Conservation (phyloP, 495 filamentous ascomycete species). For the Lophium mytilinum region DNA sequence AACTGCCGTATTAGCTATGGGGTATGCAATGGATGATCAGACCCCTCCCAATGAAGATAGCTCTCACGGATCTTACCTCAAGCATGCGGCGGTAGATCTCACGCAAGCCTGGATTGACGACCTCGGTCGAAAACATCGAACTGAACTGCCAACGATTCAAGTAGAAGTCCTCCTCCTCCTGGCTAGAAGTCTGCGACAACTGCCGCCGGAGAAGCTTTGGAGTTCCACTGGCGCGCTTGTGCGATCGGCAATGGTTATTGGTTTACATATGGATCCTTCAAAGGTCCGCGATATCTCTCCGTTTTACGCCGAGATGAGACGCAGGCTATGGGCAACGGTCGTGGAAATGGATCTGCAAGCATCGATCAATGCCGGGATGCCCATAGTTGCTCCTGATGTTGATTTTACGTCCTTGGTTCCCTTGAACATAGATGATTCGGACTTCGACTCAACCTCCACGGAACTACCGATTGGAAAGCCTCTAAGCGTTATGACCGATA, state of each 20-base stretch:
- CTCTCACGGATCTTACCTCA: neutral
- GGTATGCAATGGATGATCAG: neutral
- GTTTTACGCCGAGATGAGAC: neutral
- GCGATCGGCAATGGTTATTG: neutral
- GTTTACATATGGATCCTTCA: neutral
- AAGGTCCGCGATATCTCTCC: neutral
- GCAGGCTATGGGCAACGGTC: neutral
- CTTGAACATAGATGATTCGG: neutral
- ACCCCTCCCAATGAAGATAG: neutral
- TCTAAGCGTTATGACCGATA: neutral
- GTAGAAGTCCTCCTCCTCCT: neutral
- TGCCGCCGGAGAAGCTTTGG: neutral
- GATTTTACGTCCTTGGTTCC: neutral
- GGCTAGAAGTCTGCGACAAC: neutral
- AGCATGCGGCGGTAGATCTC: neutral
- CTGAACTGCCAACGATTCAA: neutral
- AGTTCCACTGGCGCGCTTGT: neutral
- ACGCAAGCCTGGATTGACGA: neutral
- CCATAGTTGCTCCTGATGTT: neutral
- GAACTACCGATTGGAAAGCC: neutral
- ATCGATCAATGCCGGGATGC: neutral
- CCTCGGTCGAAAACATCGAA: neutral
- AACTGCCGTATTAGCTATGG: neutral
- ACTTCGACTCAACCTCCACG: neutral
- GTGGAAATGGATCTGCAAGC: neutral